A percentile compares a stretch with the other conserved stretches of the same genome.
Evolutionary conservation across 306 rosid species (phyloP).

Genomic region (Malus sylvestris): DNA sequence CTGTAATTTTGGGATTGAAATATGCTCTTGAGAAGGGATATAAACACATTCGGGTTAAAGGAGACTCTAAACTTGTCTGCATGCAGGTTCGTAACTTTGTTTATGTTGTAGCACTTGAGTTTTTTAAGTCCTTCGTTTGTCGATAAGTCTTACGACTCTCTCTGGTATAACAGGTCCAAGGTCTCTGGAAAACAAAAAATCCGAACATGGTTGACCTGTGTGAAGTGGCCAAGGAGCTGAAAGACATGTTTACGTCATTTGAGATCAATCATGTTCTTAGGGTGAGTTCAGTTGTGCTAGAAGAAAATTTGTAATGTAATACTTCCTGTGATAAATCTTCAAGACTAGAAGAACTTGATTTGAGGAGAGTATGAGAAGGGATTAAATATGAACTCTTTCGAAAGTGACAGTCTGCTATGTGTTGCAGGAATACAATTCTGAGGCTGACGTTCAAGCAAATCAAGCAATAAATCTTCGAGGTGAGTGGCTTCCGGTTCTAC

Average conservation of each 20-base stretch:
- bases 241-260: constrained; percentile 51
- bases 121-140: neutral
- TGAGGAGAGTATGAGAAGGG: neutral
- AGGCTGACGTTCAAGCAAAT: constrained; percentile 81
- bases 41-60: constrained; percentile 46
- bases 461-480: constrained; percentile 11
- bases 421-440: constrained; percentile 58
- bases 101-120: neutral
- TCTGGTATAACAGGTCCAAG: constrained; percentile 48
- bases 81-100: constrained; percentile 91
- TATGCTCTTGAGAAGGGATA: constrained; percentile 57
- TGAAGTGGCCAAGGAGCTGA: constrained; percentile 51
- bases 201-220: constrained; percentile 58
- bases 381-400: neutral
- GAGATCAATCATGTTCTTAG: constrained; percentile 58
- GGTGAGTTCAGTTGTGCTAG: constrained; percentile 31
- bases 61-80: constrained; percentile 85
- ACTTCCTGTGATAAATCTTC: neutral
- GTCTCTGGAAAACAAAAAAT: constrained; percentile 62
- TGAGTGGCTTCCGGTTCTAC: neutral
- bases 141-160: neutral
- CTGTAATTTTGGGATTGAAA: constrained; percentile 63
- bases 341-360: neutral
- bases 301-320: neutral
- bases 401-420: constrained; percentile 9